Conservation (phyloP, 176 grass and related monocot genomes). For the Musa acuminata region DNA sequence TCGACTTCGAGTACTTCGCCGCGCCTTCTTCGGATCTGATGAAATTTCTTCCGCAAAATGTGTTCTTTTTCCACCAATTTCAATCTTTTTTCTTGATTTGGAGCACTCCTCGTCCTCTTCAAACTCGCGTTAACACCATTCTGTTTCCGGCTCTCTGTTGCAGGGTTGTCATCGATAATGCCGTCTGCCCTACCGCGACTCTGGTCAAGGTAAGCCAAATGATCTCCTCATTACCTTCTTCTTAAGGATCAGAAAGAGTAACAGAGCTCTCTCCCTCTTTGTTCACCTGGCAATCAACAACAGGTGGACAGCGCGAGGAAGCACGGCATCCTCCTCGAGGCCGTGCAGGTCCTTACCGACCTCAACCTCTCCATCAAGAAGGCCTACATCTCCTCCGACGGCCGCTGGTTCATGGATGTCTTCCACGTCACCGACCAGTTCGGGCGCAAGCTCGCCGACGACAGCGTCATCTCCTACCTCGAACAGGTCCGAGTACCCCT, state of each 20-base stretch:
- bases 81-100: neutral
- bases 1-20: too few relatives aligned
- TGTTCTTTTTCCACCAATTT: neutral
- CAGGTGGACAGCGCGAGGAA: conserved; percentile 23
- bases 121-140: neutral
- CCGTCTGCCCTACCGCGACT: conserved; percentile 52
- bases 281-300: neutral
- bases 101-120: neutral
- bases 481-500: neutral
- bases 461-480: conserved; percentile 13
- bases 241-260: neutral
- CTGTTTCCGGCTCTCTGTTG: neutral
- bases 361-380: conserved; percentile 76
- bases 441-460: conserved; percentile 12
- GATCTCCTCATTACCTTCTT: neutral
- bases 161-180: conserved; percentile 90
- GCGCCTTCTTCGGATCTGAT: neutral
- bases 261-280: neutral
- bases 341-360: conserved; percentile 71
- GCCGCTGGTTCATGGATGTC: conserved; percentile 99
- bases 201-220: conserved; percentile 39
- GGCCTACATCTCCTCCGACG: conserved; percentile 92
- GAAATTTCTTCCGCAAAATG: neutral
- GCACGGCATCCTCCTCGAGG: conserved; percentile 30
- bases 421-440: conserved; percentile 82